These are phyloP conservation scores for Xanthoceras sorbifolium DNA, from an alignment of 345 rosid genomes.

Conservation along the genomic window DNA sequence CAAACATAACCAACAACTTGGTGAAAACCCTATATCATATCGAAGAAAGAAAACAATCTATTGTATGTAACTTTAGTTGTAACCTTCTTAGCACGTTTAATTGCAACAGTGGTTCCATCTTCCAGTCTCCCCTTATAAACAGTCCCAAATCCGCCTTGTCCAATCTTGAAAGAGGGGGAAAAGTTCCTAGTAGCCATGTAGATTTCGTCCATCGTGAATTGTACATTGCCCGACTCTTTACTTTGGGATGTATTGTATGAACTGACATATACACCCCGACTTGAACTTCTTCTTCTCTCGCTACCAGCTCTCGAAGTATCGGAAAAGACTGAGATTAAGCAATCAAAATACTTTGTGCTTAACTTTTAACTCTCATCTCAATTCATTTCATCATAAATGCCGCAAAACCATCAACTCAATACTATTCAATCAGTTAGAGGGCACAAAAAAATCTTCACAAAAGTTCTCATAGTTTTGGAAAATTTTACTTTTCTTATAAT, in stretches of 20 bases:
- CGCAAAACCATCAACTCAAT: neutral
- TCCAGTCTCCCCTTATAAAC: conserved; percentile 81
- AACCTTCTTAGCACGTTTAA: conserved; percentile 94
- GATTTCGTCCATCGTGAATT: conserved; percentile 68
- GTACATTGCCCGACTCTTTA: conserved; percentile 45
- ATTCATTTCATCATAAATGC: neutral
- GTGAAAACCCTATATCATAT: neutral
- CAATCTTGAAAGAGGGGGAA: conserved; percentile 79
- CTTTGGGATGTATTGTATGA: conserved; percentile 33
- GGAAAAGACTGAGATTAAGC: conserved; percentile 29
- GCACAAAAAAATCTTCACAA: too few species aligned
- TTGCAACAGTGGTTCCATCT: conserved; percentile 76
- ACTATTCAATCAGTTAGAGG: neutral
- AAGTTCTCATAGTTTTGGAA: too few species aligned
- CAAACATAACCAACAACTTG: neutral
- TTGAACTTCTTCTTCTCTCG: conserved; percentile 48
- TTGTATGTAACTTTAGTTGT: neutral
- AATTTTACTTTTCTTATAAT: neutral
- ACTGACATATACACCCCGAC: conserved; percentile 35
- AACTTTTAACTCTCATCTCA: too few species aligned
- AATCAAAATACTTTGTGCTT: neutral
- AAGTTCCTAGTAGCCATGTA: conserved; percentile 70
- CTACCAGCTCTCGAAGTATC: conserved; percentile 36
- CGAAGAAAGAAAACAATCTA: neutral
- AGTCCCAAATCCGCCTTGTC: conserved; percentile 91